These are phyloP conservation scores for Beauveria scarabaeidicola DNA, from an alignment of 2,329 filamentous ascomycete species.

Conservation along the genomic window DNA sequence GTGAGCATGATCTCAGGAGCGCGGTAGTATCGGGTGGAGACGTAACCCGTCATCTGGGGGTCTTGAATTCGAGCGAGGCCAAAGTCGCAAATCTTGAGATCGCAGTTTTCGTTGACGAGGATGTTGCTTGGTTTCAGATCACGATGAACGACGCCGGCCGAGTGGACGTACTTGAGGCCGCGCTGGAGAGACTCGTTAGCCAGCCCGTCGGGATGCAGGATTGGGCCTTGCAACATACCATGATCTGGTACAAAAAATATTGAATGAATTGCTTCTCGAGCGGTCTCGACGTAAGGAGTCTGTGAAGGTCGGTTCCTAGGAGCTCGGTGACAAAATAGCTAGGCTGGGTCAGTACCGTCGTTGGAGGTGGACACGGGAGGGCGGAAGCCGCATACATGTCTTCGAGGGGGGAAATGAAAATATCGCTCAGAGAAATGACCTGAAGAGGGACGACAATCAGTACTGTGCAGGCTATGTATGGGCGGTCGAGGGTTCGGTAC, in stretches of 20 bases:
- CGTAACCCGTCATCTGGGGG: slow-evolving; percentile 98
- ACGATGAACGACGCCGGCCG: slow-evolving; percentile 92
- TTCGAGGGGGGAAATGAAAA: slow-evolving; percentile 97
- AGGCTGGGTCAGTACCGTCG: slow-evolving; percentile 16
- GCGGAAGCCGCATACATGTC: slow-evolving; percentile 65
- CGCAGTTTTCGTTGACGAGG: slow-evolving; percentile 98
- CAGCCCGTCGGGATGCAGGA: not conserved
- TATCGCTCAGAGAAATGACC: slow-evolving; percentile 98
- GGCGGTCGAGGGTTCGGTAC: slow-evolving; percentile 37
- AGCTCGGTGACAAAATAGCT: slow-evolving; percentile 98
- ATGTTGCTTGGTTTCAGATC: slow-evolving; percentile 99
- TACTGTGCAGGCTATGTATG: not conserved
- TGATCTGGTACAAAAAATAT: slow-evolving; percentile 98
- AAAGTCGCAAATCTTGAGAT: slow-evolving; percentile 99
- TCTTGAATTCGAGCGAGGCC: slow-evolving; percentile 96
- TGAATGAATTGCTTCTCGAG: slow-evolving; percentile 99
- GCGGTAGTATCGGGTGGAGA: slow-evolving; percentile 96
- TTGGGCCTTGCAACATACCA: slow-evolving; percentile 51
- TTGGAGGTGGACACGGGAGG: slow-evolving; percentile 15
- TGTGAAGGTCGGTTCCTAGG: slow-evolving; percentile 90
- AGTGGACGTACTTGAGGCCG: slow-evolving; percentile 97
- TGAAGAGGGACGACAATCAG: slow-evolving; percentile 24
- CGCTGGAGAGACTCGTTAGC: slow-evolving; percentile 47
- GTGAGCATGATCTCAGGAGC: slow-evolving; percentile 99
- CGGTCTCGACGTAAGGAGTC: slow-evolving; percentile 86